A percentile compares a stretch with the other conserved stretches of the same genome.
Conservation (phyloP, 2,329 filamentous ascomycete genomes). For the Pseudogymnoascus sp. region DNA sequence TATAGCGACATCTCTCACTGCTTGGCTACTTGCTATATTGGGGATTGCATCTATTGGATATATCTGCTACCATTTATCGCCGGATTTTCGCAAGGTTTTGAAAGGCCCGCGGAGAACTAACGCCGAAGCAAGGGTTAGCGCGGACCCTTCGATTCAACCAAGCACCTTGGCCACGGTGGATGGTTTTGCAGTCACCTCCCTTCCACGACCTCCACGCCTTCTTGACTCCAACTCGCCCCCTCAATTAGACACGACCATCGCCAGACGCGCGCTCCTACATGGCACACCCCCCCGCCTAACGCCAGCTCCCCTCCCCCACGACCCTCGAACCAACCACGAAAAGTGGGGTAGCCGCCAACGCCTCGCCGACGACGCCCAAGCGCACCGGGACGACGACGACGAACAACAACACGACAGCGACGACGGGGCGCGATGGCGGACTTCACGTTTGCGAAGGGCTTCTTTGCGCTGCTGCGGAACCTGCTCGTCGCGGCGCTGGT, state of each 20-base stretch:
- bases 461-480: conserved; percentile 34
- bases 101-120: background rate
- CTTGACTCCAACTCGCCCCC: background rate
- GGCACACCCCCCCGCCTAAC: background rate
- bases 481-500: conserved; percentile 33
- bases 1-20: background rate
- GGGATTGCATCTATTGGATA: background rate
- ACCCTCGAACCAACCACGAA: background rate
- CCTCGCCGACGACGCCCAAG: background rate
- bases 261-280: background rate
- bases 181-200: background rate
- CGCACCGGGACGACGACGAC: background rate
- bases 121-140: background rate
- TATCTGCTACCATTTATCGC: background rate
- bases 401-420: background rate
- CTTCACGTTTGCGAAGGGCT: conserved; percentile 12
- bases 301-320: background rate
- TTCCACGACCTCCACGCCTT: background rate
- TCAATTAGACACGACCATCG: background rate
- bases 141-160: background rate
- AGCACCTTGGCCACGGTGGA: conserved; percentile 1
- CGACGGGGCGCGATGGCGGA: conserved; percentile 4
- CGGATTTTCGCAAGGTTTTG: background rate
- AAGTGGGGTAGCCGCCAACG: background rate
- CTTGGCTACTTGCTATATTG: background rate